Conservation (phyloP, 2,329 filamentous ascomycete species). For the Nothophaeocryptopus gaeumannii region DNA sequence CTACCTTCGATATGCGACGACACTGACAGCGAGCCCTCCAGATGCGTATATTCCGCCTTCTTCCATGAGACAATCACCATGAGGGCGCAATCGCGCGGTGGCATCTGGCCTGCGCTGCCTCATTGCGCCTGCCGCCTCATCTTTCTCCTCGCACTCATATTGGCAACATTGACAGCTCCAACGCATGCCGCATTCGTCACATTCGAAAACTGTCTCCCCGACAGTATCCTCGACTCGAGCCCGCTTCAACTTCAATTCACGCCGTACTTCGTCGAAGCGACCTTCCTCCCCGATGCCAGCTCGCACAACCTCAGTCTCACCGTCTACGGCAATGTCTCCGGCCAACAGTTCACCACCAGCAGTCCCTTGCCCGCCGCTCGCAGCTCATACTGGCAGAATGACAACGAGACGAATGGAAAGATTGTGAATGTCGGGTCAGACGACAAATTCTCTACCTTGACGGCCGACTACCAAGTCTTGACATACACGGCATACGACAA, state of each 20-base stretch:
- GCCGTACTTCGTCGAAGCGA: slow-evolving; percentile 70
- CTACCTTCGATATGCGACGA: not conserved
- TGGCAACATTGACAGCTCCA: slow-evolving; percentile 43
- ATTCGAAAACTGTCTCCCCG: slow-evolving; percentile 78
- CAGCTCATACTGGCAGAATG: slow-evolving; percentile 61
- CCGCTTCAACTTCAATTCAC: slow-evolving; percentile 71
- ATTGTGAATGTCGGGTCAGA: slow-evolving; percentile 67
- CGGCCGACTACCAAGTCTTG: slow-evolving; percentile 68
- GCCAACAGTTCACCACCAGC: slow-evolving; percentile 56
- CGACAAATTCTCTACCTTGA: slow-evolving; percentile 69
- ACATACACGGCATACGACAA: slow-evolving; percentile 67
- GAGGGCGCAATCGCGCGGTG: slow-evolving; percentile 20
- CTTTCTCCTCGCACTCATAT: slow-evolving; percentile 32
- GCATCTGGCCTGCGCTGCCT: slow-evolving; percentile 10
- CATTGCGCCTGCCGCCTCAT: slow-evolving; percentile 4
- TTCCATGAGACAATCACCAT: slow-evolving; percentile 17
- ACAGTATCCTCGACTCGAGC: slow-evolving; percentile 56
- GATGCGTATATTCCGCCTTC: slow-evolving; percentile 1
- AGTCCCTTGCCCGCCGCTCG: slow-evolving; percentile 56
- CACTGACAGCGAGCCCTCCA: not conserved
- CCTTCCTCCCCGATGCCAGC: slow-evolving; percentile 55
- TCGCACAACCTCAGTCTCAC: slow-evolving; percentile 70
- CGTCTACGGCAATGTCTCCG: slow-evolving; percentile 88
- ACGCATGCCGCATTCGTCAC: slow-evolving; percentile 64
- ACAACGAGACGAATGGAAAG: slow-evolving; percentile 66